Percentiles rank a stretch among this genome's conserved stretches.
Conservation (phyloP, 345 rosid species). For the Crucihimalaya himalaica region DNA sequence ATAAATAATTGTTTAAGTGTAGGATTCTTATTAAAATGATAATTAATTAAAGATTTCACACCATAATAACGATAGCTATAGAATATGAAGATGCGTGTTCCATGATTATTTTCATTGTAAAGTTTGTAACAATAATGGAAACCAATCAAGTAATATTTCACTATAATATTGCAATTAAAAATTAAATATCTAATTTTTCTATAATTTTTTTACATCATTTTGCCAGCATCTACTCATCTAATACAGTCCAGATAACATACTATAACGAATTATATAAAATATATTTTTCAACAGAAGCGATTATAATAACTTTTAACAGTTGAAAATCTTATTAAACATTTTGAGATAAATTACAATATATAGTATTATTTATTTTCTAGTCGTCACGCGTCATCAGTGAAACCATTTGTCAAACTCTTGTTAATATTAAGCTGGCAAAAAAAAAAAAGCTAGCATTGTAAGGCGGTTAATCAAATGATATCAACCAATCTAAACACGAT, state of each 20-base stretch:
- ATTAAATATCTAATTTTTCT: too few species aligned
- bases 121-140: constrained; percentile 13
- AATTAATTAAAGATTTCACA: background rate
- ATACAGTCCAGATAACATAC: background rate
- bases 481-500: background rate
- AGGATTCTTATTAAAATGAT: background rate
- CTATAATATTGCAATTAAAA: background rate
- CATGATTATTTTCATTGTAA: constrained; percentile 7
- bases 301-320: background rate
- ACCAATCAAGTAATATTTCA: constrained; percentile 5
- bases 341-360: too few species aligned
- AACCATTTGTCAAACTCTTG: constrained; percentile 7
- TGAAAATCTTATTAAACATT: too few species aligned
- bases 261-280: background rate
- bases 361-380: background rate
- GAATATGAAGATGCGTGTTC: constrained; percentile 19
- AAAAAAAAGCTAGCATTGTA: too few species aligned
- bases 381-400: constrained; percentile 16
- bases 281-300: background rate
- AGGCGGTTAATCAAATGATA: constrained; percentile 36
- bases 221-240: constrained; percentile 8
- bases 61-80: background rate
- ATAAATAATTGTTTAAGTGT: constrained; percentile 14
- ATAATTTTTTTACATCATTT: constrained; percentile 3
- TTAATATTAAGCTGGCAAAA: constrained; percentile 1